Evolutionary conservation across 2,329 filamentous ascomycete genomes (phyloP).

Genomic region (Alternaria postmessia): DNA sequence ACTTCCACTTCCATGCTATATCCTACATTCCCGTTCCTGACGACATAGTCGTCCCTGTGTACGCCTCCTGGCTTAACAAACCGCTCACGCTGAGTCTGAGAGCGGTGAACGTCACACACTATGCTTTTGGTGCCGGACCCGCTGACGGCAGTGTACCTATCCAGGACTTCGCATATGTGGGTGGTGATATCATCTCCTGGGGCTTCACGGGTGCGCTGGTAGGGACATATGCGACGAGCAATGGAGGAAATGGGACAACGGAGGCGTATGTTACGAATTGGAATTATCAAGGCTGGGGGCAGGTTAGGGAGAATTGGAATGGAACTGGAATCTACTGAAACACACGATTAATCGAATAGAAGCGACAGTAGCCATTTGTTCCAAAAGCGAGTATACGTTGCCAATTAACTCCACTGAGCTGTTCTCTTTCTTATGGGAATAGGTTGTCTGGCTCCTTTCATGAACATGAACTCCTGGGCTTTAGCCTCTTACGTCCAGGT

Average conservation of each 20-base stretch:
- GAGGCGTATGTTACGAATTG: slow-evolving; percentile 60
- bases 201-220: slow-evolving; percentile 57
- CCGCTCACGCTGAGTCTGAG: slow-evolving; percentile 54
- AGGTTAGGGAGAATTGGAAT: slow-evolving; percentile 24
- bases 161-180: slow-evolving; percentile 31
- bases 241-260: slow-evolving; percentile 56
- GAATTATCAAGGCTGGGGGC: slow-evolving; percentile 41
- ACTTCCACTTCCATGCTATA: slow-evolving; percentile 58
- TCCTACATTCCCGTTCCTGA: slow-evolving; percentile 53
- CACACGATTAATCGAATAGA: background rate
- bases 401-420: background rate
- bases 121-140: slow-evolving; percentile 43
- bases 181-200: slow-evolving; percentile 40
- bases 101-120: slow-evolving; percentile 58
- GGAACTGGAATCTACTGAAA: background rate
- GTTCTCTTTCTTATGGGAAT: too few relatives aligned
- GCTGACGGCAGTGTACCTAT: slow-evolving; percentile 18
- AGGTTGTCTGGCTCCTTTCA: background rate
- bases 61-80: slow-evolving; percentile 48
- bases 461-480: background rate
- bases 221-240: slow-evolving; percentile 63
- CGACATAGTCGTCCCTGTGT: slow-evolving; percentile 51
- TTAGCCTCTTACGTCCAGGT: background rate
- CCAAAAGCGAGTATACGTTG: background rate
- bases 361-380: background rate